A percentile compares a stretch with the other conserved stretches of the same genome.
Evolutionary conservation across 225 moss, liverwort and hornwort species (phyloP).

Genomic region (Marchantia paleacea): DNA sequence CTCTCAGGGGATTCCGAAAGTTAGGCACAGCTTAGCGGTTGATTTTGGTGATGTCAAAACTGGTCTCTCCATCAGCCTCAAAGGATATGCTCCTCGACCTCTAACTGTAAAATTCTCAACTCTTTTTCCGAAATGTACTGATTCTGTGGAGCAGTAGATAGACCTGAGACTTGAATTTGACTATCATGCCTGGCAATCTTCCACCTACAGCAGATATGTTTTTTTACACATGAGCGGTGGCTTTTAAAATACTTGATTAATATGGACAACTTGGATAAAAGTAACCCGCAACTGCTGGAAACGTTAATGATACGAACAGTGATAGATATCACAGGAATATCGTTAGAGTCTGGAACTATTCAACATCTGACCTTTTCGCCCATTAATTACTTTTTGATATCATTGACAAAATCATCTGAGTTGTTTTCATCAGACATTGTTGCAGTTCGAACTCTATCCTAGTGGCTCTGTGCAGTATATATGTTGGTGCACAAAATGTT

Average conservation of each 20-base stretch:
- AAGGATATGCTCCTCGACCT: slow-evolving; percentile 85
- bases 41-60: slow-evolving; percentile 86
- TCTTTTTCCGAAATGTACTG: background rate
- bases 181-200: background rate
- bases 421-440: no score
- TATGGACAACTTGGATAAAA: no score
- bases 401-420: no score
- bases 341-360: no score
- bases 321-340: no score
- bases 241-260: background rate
- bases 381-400: no score
- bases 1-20: slow-evolving; percentile 30
- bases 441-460: no score
- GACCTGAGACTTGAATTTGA: background rate
- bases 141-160: background rate
- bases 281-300: no score
- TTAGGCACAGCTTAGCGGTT: slow-evolving; percentile 64
- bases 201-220: background rate
- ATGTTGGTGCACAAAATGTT: no score
- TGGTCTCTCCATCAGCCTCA: slow-evolving; percentile 76
- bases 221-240: background rate
- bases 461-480: no score
- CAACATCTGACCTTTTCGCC: no score
- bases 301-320: no score
- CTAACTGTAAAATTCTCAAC: slow-evolving; percentile 52